Base-by-base conservation (phyloP, 2,329 filamentous ascomycete species). In the Colletotrichum phormii region DNA sequence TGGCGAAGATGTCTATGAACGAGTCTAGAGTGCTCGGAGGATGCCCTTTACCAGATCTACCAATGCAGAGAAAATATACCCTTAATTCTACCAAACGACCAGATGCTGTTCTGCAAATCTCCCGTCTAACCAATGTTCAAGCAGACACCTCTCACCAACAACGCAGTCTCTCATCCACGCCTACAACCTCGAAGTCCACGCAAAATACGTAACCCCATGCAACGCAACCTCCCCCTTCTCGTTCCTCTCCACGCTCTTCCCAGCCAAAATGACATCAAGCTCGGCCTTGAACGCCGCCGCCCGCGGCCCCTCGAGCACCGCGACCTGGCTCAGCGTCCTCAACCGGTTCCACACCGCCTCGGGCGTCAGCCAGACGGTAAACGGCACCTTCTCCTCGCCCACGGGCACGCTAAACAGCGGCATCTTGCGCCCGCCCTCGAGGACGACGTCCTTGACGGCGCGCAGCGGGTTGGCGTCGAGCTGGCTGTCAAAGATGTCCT, bases 321-420 rank as follows among this genome's bases (percentile, higher is more conserved):
- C 88, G 73, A 95, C 88, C 78, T 94, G 92, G 77, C 91, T 93
- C 70, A 94, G 82, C 13, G 92, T 95, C 60, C 84, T 85, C 72
- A 92, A 86, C 46, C 93, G 86, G 65, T 88, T 86, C 89, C 91
- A 93, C 61, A 94, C 81, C 66, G 85, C 87, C 62, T 93, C 88
- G 71, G 87, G 86, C 33, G 80, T 83, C 70, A 93, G 79, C 86
- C 87, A 89, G 1, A 89, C 86, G 26, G 87, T 88, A 84, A 91
- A 93, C 59, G 84, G 82, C 59, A 90, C 83, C 35, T 81, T 83
- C 35, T 89, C 84, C 77, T 92, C 88, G 11, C 87, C 87, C 7
- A 94, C 81, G 0, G 92, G 91, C 46, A 91, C 83, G 13, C 89
- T 86, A 78, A 94, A 94, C 35, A 82, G 77, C 0, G 85, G 86